These are phyloP conservation scores for Populus trichocarpa DNA, from an alignment of 441 rosid species.

Conservation along the genomic window DNA sequence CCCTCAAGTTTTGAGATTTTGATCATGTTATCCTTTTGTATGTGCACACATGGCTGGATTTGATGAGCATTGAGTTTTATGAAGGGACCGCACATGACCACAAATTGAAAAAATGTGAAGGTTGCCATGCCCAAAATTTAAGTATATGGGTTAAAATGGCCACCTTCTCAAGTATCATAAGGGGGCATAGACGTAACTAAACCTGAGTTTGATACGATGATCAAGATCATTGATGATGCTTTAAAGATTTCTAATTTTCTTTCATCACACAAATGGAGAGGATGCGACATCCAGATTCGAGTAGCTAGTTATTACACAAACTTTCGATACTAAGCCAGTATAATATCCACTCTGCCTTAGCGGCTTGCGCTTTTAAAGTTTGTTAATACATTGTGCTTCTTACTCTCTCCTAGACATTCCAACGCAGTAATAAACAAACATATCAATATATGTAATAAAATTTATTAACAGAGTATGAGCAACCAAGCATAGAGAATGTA, in stretches of 20 bases:
- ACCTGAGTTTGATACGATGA: neutral
- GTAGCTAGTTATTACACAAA: neutral
- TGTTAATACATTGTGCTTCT: neutral
- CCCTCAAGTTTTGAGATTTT: neutral
- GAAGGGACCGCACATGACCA: neutral
- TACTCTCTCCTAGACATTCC: neutral
- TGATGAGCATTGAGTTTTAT: neutral
- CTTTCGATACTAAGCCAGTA: too few relatives aligned
- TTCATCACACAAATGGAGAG: neutral
- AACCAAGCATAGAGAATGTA: conserved; percentile 7
- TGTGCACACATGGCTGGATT: neutral
- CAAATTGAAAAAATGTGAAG: neutral
- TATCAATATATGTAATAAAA: neutral
- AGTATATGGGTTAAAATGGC: neutral
- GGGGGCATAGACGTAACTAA: neutral
- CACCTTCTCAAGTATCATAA: neutral
- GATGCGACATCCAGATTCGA: neutral
- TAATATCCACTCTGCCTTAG: neutral
- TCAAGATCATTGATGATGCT: neutral
- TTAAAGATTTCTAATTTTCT: neutral
- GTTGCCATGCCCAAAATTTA: neutral
- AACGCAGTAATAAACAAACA: neutral
- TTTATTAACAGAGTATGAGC: neutral
- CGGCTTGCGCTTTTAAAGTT: neutral
- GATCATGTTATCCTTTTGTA: neutral